Base-by-base conservation (phyloP, 75 land plant genomes). In the Selaginella tamariscina region DNA sequence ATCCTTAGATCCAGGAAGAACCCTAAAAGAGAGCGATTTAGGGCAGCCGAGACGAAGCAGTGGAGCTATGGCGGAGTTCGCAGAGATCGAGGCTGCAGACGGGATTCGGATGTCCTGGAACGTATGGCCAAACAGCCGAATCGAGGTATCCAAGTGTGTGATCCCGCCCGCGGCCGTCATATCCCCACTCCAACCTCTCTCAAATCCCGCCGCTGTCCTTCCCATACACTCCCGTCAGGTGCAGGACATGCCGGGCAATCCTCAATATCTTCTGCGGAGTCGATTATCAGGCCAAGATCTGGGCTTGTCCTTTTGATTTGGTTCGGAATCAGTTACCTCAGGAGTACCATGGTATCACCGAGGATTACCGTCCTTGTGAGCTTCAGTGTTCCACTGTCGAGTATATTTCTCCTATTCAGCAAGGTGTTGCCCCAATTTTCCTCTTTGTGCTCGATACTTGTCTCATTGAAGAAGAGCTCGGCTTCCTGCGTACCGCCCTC, bases 251-350 rank as follows among this genome's bases (percentile, higher is more conserved):
- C 79, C 32, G 77, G 44, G 56, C 81, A 60, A 55, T 74, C 32
- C 83, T 94, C 71, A 91, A 85, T 69, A 86, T 91, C 56, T 90
- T 72, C 68, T 62, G 69, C 22, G 83, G 86, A 55, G 86, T 85
- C 63, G 98, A 94, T 68, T 90, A 80, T 80, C 22, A 72, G 65
- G 86, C 85, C 68, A 87, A 85, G 84, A 80, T 94, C 74, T 94
- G 98, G 98, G 81, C 85, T 75, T 94, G 98, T 73, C 91, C 96
- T 32, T 81, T 94, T 60, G 89, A 93, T 74, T 82, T 74, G 77
- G 82, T 82, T 75, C 84, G 98, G 70, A 87, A 88, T 69, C 86
- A 85, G 28, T 94, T 94, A 68, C 98, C 98, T 18, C 64, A 74
- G 2, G 73, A 85, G 33, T 85, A 93, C 66, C 67, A 70, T 33